Percentiles rank a stretch among this genome's conserved stretches.
phyloP scores from a whole-genome alignment of 768 basidiomycete species.

The Leccinum incarnatum region DNA sequence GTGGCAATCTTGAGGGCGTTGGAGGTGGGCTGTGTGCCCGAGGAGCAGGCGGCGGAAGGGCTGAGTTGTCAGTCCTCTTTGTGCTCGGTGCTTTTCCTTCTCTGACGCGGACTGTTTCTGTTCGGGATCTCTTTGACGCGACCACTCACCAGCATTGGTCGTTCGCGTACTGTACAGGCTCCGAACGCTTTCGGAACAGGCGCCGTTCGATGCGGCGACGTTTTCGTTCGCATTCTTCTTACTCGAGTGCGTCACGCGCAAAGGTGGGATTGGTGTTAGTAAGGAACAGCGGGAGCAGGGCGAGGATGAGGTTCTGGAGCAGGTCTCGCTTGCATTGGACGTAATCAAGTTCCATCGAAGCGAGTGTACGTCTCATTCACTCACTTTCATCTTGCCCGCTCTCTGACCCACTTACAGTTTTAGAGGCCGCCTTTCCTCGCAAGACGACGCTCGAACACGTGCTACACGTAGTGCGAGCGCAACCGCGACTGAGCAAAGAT shows the following conservation, averaged over 20 bases:
- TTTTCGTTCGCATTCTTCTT: slow-evolving; percentile 82
- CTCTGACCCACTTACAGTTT: slow-evolving; percentile 44
- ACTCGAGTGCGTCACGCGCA: slow-evolving; percentile 60
- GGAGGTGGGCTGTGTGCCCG: slow-evolving; percentile 63
- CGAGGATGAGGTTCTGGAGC: slow-evolving; percentile 70
- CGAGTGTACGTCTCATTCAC: slow-evolving; percentile 23
- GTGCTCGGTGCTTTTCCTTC: not conserved
- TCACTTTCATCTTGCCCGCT: slow-evolving; percentile 8
- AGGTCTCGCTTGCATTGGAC: slow-evolving; percentile 64
- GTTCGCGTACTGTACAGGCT: slow-evolving; percentile 84
- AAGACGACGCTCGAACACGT: slow-evolving; percentile 64
- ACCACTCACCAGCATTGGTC: slow-evolving; percentile 54
- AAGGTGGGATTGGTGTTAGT: slow-evolving; percentile 62
- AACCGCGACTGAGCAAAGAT: slow-evolving; percentile 81
- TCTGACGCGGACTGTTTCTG: not conserved
- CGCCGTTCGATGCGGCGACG: slow-evolving; percentile 80
- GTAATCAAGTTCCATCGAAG: slow-evolving; percentile 35
- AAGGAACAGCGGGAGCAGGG: slow-evolving; percentile 9
- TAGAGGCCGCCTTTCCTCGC: slow-evolving; percentile 71
- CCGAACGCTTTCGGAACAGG: slow-evolving; percentile 75
- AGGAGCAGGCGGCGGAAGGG: slow-evolving; percentile 69
- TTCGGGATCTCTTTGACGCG: not conserved
- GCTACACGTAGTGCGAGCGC: slow-evolving; percentile 67
- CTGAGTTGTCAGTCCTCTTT: slow-evolving; percentile 37
- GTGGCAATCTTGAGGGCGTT: slow-evolving; percentile 80